Conservation (phyloP, 495 filamentous ascomycete genomes). For the Xylaria flabelliformis region DNA sequence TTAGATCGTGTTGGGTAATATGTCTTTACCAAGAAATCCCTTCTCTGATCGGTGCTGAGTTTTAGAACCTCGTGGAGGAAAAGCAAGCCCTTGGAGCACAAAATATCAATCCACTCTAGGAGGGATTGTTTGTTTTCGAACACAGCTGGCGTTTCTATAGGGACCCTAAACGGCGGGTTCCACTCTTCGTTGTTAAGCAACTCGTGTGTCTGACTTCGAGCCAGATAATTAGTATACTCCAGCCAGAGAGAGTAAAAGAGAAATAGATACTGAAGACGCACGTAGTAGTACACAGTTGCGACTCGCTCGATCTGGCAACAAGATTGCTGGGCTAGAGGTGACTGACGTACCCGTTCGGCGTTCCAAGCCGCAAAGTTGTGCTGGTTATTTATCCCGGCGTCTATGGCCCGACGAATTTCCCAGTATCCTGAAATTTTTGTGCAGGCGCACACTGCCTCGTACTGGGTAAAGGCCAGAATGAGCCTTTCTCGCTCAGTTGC, state of each 20-base stretch:
- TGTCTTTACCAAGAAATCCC: background rate
- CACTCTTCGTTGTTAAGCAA: no score
- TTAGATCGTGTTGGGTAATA: background rate
- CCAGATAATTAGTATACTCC: background rate
- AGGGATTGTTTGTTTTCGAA: background rate
- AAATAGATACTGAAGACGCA: constrained; percentile 3
- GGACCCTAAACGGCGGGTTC: background rate
- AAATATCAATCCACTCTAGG: constrained; percentile 6
- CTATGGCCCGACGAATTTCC: background rate
- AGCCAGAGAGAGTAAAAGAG: background rate
- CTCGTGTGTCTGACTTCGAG: background rate
- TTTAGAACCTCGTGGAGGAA: background rate
- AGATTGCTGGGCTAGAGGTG: background rate
- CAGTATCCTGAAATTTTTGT: background rate
- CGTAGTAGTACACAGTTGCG: background rate
- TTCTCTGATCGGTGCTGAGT: background rate
- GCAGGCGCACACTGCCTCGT: background rate
- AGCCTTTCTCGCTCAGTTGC: background rate
- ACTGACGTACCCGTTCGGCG: background rate
- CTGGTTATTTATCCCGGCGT: background rate
- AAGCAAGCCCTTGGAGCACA: background rate
- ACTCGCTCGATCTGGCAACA: constrained; percentile 3
- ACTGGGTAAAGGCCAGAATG: background rate
- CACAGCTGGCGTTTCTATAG: background rate
- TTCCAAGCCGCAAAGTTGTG: background rate